Evolutionary conservation across 441 rosid species (phyloP), one percentile per base, ranked within the genome.

Genomic region (Euphorbia celastroides): DNA sequence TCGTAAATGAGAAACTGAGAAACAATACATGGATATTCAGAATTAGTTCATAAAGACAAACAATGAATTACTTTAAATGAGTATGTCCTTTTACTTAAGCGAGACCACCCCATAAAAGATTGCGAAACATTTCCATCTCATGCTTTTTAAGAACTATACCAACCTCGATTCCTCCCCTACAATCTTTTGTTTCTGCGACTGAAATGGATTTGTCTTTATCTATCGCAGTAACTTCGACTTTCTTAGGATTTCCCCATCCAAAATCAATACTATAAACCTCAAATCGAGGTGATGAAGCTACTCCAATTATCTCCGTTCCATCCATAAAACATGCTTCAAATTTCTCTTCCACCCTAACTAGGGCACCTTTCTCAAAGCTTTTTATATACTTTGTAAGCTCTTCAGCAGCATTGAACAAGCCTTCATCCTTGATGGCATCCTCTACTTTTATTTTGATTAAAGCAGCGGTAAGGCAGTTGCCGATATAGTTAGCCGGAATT

Each of bases 251-350:
- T 26, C 44, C 44, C 44, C 12, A 41, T 14, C 44, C 44, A 10
- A 41, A 41, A 41, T 41, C 44, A 2, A 41, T 27, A 26, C 63
- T 80, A 30, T 84, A 84, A 11, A 77, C 68, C 51, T 63, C 61
- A 0, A 87, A 76, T 7, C 62, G 66, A 30, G 75, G 41, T 12
- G 88, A 84, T 48, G 85, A 85, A 6, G 81, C 81, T 5, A 79
- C 56, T 8, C 66, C 27, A 56, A 75, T 62, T 1, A 9, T 5
- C 55, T 69, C 70, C 3, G 3, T 12, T 14, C 64, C 22, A n/a
- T 13, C 12, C 12, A 5, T 3, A 5, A 30, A 30, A 0, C 0
- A 41, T 1, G 7, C 23, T 25, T n/a, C 10, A 27, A 75, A 0
- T 13, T 0, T 7, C 25, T 71, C 25, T 19, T 60, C 10, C 5